phyloP scores from a whole-genome alignment of 768 basidiomycete species.

The Mycena indigotica region DNA sequence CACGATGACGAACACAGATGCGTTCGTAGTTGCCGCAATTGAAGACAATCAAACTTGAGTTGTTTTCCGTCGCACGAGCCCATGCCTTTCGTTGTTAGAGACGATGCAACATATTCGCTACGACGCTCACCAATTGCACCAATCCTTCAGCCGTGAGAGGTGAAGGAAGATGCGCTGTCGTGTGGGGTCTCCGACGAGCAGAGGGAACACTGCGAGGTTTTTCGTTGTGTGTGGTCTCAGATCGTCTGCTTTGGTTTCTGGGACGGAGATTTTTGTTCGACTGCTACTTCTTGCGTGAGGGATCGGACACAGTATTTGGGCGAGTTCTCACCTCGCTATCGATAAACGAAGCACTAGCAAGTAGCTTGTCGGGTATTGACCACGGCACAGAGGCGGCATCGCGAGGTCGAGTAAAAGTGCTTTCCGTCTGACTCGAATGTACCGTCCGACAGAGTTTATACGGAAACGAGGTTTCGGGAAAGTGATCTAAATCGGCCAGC shows the following conservation, averaged over 20 bases:
- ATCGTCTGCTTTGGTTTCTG: no score
- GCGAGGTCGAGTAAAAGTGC: neutral
- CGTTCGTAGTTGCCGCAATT: constrained; percentile 10
- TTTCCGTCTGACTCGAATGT: neutral
- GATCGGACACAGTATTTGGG: no score
- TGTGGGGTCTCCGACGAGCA: neutral
- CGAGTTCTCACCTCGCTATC: no score
- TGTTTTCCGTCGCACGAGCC: neutral
- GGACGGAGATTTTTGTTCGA: no score
- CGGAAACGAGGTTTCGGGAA: neutral
- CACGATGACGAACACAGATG: constrained; percentile 22
- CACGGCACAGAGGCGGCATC: neutral
- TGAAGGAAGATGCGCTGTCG: neutral
- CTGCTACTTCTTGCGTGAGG: no score
- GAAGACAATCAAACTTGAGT: constrained; percentile 12
- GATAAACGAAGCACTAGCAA: no score
- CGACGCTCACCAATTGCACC: neutral
- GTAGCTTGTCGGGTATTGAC: neutral
- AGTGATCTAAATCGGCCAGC: neutral
- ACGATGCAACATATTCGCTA: neutral
- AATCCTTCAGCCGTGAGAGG: neutral
- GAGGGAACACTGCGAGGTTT: neutral
- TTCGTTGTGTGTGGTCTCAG: no score
- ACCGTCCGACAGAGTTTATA: neutral
- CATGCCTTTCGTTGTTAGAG: neutral